Percentiles rank a stretch among this genome's conserved stretches.
phyloP scores from a whole-genome alignment of 1,284 basidiomycete species.

The Cutaneotrichosporon dermatis region DNA sequence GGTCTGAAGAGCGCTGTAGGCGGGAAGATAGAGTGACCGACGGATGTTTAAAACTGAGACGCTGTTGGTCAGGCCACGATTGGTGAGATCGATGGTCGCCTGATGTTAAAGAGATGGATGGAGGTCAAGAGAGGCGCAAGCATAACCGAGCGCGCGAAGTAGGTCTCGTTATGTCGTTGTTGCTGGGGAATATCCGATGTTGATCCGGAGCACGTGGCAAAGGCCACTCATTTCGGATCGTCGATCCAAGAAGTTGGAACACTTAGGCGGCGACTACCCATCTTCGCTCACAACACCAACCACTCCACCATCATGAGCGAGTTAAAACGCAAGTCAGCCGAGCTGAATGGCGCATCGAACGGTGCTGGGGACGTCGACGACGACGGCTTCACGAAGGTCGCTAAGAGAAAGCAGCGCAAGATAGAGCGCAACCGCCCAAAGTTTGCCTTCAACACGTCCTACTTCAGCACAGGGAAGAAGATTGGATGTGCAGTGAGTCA shows the following conservation, averaged over 20 bases:
- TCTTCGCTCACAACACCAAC: not conserved
- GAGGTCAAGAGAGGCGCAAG: too few species aligned
- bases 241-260: too few species aligned
- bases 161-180: too few species aligned
- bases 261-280: too few species aligned
- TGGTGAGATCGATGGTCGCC: too few species aligned
- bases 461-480: conserved; percentile 66
- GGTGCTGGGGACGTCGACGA: not conserved
- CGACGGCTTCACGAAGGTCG: conserved; percentile 63
- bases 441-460: conserved; percentile 71
- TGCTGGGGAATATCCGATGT: not conserved
- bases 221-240: not conserved
- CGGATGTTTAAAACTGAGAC: too few species aligned
- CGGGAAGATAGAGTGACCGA: too few species aligned
- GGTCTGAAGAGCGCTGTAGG: too few species aligned
- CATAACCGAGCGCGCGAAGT: too few species aligned
- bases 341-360: too few species aligned
- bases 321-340: conserved; percentile 5
- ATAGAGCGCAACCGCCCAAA: conserved; percentile 58
- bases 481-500: conserved; percentile 67
- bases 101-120: too few species aligned
- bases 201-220: not conserved
- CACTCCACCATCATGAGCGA: not conserved
- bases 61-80: too few species aligned
- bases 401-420: conserved; percentile 72